Evolutionary conservation across 371 early-diverging fungal species (phyloP), one percentile per base, ranked within the genome.

Genomic region (Apophysomyces ossiformis): DNA sequence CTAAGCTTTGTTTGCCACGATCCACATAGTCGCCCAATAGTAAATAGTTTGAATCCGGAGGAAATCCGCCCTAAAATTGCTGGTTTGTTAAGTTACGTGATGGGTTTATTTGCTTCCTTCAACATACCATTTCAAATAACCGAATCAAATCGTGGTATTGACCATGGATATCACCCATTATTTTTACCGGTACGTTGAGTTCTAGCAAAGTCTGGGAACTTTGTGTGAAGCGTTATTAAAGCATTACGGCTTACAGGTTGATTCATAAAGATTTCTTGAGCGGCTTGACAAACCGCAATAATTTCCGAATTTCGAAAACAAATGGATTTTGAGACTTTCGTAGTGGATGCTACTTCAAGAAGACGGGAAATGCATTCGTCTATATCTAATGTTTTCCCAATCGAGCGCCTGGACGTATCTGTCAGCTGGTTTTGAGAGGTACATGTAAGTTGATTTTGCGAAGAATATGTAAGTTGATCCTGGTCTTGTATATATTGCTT

Each of bases 21-120:
- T 99, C 96, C 5, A 99, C 99, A 79, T 99, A 99, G 75, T 99
- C 99, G 5, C 97, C 96, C 59, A 98, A 74, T 72, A 98, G 96
- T 63, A 98, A 77, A 72, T 93, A 97, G 86, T 93, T 96, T 76
- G 90, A 85, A 47, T 81, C 85, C 8, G 90, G 97, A 66, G 90
- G 98, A 84, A 88, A 95, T 32, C 92, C 98, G 79, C 90, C 92
- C 75, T 75, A 47, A n/a, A 15, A 7, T 15, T 9, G 12, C 54
- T 26, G 32, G 47, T 7, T 38, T 18, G 9, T 16, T 39, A 21
- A 38, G 46, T 1, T 9, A 60, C 35, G 37, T 16, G 43, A 13
- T 38, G n/a, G 13, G 57, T 5, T n/a, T 21, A 1, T 12, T 21
- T 61, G 39, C 5, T 36, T 57, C 12, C 15, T 37, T 35, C 12